Evolutionary conservation across 352 stramenopile genomes (phyloP), one percentile per base, ranked within the genome.

Genomic region (Thalassiosira hispida): DNA sequence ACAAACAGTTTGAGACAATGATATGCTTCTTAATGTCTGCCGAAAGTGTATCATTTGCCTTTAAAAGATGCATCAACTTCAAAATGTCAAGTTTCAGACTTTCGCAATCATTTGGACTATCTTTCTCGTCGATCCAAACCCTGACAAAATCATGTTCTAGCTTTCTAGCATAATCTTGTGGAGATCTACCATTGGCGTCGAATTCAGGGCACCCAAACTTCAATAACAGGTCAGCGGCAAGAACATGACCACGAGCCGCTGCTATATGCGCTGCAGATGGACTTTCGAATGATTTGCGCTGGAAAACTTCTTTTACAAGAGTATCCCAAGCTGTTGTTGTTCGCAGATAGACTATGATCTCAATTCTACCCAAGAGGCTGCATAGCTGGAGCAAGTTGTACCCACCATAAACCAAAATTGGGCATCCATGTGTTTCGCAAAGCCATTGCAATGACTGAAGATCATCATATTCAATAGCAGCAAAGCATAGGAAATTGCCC

Each of bases 391-490:
- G 16, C 23, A 47, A 2, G 16, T 63, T 63, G 1, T 16, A 40
- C 1, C 31, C 53, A 2, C 33, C 53, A 8, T 16, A 63, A 16
- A 8, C 8, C 11, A 14, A 5, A 40, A 18, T 27, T 1, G n/a
- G 14, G 47, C 12, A 47, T 27, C 27, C 3, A 27, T 47, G 22
- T 47, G 27, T 11, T 47, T 63, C 53, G 16, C 25, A 47, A 2
- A 63, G 22, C 42, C 31, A 77, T n/a, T 77, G n/a, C 1, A 77
- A 25, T 14, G 69, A 77, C 0, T 63, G 49, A 11, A 77, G 22
- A 51, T 77, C 69, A 59, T 77, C 69, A 63, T 71, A 77, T 25
- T 77, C 42, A 5, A 77, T 31, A 0, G 69, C 31, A 23, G 46
- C 56, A 61, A 70, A 77, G 23, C 29, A 69, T 31, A 77, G 49